Evolutionary conservation across 805 yeast species (phyloP).

Genomic region (Hanseniaspora singularis): DNA sequence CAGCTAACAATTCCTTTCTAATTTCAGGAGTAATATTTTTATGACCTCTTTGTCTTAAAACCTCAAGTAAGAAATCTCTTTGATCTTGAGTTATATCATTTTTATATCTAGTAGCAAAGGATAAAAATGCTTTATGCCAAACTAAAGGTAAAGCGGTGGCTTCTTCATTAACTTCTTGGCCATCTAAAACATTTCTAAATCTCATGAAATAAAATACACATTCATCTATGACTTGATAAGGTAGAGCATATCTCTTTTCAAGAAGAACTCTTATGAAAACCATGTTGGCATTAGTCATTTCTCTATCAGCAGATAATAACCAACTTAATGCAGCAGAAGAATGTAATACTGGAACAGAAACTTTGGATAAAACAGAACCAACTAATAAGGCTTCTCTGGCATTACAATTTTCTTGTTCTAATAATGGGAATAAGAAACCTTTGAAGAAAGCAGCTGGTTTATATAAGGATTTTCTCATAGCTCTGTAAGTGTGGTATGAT

Average conservation of each 20-base stretch:
- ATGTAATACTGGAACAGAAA: constrained; percentile 88
- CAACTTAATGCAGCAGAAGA: constrained; percentile 91
- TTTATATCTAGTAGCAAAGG: constrained; percentile 91
- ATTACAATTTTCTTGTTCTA: constrained; percentile 68
- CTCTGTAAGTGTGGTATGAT: constrained; percentile 85
- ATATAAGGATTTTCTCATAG: constrained; percentile 83
- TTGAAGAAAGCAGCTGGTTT: constrained; percentile 97
- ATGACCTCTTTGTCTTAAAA: constrained; percentile 81
- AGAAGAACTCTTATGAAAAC: constrained; percentile 79
- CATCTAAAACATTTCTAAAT: constrained; percentile 52
- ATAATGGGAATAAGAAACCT: constrained; percentile 85
- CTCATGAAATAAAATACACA: constrained; percentile 88
- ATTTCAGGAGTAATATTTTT: constrained; percentile 85
- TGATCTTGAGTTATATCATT: constrained; percentile 98
- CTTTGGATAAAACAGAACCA: constrained; percentile 77
- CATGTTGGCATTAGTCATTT: constrained; percentile 44
- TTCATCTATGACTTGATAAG: constrained; percentile 91
- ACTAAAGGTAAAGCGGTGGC: constrained; percentile 65
- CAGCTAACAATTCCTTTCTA: constrained; percentile 84
- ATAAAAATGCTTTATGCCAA: constrained; percentile 93
- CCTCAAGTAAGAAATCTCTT: constrained; percentile 83
- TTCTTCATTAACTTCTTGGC: constrained; percentile 33
- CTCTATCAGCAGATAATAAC: constrained; percentile 48
- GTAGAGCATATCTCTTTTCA: constrained; percentile 92
- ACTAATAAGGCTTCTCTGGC: constrained; percentile 91